These are phyloP conservation scores for Ustilago esculenta DNA, from an alignment of 1,284 basidiomycete species.

Conservation along the genomic window DNA sequence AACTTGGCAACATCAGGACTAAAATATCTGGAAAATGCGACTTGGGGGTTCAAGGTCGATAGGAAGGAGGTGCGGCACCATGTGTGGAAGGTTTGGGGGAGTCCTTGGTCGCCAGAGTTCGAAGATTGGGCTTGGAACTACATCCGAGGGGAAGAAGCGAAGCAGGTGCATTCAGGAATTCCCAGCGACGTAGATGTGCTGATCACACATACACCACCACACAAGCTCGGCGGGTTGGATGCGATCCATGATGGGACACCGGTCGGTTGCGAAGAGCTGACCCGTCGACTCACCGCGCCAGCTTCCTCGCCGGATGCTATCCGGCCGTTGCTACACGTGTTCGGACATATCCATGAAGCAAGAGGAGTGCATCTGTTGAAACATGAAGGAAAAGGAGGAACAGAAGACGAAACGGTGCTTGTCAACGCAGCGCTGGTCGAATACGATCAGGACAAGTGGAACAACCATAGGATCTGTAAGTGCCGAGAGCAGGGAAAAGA, in stretches of 20 bases:
- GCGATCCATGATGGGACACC: conserved; percentile 27
- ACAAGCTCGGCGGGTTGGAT: conserved; percentile 28
- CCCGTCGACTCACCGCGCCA: conserved; percentile 9
- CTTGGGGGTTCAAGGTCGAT: conserved; percentile 16
- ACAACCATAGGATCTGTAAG: conserved; percentile 15
- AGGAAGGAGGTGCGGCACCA: conserved; percentile 13
- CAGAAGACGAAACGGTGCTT: conserved; percentile 29
- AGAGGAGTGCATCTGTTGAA: conserved; percentile 21
- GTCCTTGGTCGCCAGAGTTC: conserved; percentile 48
- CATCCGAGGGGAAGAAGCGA: conserved; percentile 9
- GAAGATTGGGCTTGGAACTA: conserved; percentile 56
- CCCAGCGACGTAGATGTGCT: conserved; percentile 34
- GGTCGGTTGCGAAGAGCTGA: conserved; percentile 50
- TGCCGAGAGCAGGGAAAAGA: background rate
- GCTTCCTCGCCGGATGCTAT: conserved; percentile 3
- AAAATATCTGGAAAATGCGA: conserved; percentile 33
- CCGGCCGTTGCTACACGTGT: conserved; percentile 34
- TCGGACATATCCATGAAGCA: conserved; percentile 53
- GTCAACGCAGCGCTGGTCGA: conserved; percentile 53
- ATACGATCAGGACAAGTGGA: conserved; percentile 33
- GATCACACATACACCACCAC: conserved; percentile 42
- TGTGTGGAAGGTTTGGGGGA: conserved; percentile 41
- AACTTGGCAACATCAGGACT: background rate
- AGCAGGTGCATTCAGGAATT: conserved; percentile 16
- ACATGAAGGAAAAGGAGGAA: background rate